phyloP scores from a whole-genome alignment of 169 alveolate genomes.

The Perkinsus olseni region DNA sequence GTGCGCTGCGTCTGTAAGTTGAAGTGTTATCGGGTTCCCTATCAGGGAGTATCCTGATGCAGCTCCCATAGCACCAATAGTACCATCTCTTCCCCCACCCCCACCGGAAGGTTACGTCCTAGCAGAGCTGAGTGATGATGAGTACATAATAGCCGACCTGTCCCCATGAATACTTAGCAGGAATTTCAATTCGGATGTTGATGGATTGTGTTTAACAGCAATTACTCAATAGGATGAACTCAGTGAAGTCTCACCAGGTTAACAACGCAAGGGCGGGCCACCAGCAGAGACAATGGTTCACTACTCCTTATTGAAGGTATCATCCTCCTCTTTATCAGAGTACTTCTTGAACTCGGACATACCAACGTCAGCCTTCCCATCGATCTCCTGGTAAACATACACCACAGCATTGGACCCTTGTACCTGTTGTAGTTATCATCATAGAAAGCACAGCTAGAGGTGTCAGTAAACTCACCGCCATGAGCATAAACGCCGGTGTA shows the following conservation, averaged over 20 bases:
- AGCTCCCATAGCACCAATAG: not conserved
- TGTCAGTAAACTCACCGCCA: conserved; percentile 20
- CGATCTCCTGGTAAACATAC: conserved; percentile 39
- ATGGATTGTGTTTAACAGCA: not conserved
- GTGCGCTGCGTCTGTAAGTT: no score
- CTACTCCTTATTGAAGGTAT: not conserved
- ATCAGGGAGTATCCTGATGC: not conserved
- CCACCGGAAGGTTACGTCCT: not conserved
- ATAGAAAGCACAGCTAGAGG: not conserved
- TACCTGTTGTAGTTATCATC: not conserved
- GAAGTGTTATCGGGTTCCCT: no score
- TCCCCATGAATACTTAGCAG: not conserved
- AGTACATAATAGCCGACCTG: not conserved
- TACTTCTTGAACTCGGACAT: conserved; percentile 36
- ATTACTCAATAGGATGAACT: not conserved
- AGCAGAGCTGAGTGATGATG: not conserved
- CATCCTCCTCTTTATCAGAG: not conserved
- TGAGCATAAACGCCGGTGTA: conserved; percentile 35
- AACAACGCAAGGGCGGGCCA: not conserved
- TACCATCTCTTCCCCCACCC: not conserved
- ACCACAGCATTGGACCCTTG: conserved; percentile 46
- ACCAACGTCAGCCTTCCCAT: conserved; percentile 43
- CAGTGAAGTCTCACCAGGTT: no score
- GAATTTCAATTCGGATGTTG: no score
- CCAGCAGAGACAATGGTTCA: not conserved